A percentile compares a stretch with the other conserved stretches of the same genome.
Conservation (phyloP, 768 basidiomycete genomes). For the Suillus spraguei region DNA sequence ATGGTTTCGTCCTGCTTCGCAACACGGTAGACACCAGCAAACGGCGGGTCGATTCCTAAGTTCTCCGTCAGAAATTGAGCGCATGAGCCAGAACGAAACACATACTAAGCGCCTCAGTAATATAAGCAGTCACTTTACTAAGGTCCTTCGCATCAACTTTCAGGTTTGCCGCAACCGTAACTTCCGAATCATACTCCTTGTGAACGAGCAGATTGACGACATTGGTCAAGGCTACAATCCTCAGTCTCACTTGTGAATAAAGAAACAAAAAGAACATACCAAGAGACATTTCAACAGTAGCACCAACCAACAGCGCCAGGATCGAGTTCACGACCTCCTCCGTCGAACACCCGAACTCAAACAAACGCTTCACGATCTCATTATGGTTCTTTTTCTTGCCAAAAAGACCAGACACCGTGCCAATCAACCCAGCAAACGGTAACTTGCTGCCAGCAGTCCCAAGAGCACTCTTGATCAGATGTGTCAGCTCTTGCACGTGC, state of each 20-base stretch:
- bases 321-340: conserved; percentile 71
- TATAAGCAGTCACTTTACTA: conserved; percentile 52
- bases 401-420: conserved; percentile 49
- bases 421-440: conserved; percentile 44
- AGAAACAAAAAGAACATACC: conserved; percentile 39
- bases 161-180: conserved; percentile 36
- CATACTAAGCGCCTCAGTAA: conserved; percentile 72
- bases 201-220: conserved; percentile 66
- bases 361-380: conserved; percentile 58
- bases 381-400: conserved; percentile 47
- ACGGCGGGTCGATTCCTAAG: conserved; percentile 71
- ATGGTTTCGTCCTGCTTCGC: conserved; percentile 48
- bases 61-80: conserved; percentile 11
- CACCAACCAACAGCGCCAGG: conserved; percentile 68
- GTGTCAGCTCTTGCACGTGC: conserved; percentile 55
- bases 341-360: conserved; percentile 53
- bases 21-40: conserved; percentile 67
- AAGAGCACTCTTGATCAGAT: conserved; percentile 57
- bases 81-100: conserved; percentile 16
- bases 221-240: conserved; percentile 58
- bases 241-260: not conserved
- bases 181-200: conserved; percentile 41
- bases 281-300: conserved; percentile 69
- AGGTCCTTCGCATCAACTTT: conserved; percentile 37
- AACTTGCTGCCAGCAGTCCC: conserved; percentile 43